phyloP scores from a whole-genome alignment of 2,329 filamentous ascomycete species.

The Colletotrichum aenigma region DNA sequence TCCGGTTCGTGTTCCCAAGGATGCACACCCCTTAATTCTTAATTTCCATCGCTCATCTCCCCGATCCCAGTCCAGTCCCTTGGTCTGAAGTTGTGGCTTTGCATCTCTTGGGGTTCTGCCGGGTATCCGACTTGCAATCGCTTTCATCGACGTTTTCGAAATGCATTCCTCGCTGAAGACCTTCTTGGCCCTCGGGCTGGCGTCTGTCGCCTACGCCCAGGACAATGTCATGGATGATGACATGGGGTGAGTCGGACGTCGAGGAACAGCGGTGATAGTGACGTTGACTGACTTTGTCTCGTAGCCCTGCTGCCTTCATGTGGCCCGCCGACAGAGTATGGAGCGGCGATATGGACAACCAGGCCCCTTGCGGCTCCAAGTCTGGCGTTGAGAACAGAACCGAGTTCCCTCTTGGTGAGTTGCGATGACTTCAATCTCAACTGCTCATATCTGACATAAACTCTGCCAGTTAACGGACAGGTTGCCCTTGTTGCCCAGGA shows the following conservation, averaged over 20 bases:
- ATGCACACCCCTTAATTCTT: constrained; percentile 2
- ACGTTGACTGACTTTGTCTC: constrained; percentile 23
- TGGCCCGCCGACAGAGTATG: constrained; percentile 59
- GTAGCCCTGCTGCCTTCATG: constrained; percentile 54
- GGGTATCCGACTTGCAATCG: not conserved
- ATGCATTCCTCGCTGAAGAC: constrained; percentile 4
- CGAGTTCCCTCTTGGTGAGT: constrained; percentile 53
- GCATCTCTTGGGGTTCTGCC: not conserved
- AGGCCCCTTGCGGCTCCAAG: constrained; percentile 55
- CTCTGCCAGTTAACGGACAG: constrained; percentile 47
- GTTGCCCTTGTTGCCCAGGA: constrained; percentile 57
- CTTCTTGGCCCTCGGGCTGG: constrained; percentile 3
- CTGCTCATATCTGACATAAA: not conserved
- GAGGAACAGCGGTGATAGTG: not conserved
- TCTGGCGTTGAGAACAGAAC: constrained; percentile 49
- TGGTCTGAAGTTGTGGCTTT: not conserved
- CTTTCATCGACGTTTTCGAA: not conserved
- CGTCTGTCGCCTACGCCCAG: not conserved
- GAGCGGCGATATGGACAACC: constrained; percentile 54
- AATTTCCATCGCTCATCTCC: not conserved
- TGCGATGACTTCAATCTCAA: not conserved
- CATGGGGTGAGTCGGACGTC: constrained; percentile 18
- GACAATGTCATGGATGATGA: constrained; percentile 11
- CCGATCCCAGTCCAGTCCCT: not conserved
- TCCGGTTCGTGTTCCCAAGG: not conserved